A percentile compares a stretch with the other conserved stretches of the same genome.
phyloP scores from a whole-genome alignment of 768 basidiomycete genomes.

The Fomitopsis serialis region DNA sequence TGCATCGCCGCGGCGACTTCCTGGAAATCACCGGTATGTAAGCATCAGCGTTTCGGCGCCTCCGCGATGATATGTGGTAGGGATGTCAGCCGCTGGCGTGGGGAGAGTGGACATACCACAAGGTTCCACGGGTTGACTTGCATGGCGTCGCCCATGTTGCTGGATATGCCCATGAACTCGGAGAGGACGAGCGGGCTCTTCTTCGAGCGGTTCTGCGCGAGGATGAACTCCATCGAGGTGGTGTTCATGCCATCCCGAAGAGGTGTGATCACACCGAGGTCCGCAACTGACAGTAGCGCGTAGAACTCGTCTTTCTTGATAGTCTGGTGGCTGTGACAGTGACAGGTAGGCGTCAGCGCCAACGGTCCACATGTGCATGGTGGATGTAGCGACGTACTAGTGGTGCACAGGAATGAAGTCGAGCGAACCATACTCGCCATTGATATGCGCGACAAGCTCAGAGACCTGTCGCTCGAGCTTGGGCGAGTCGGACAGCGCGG shows the following conservation, averaged over 20 bases:
- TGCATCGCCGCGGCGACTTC: conserved; percentile 91
- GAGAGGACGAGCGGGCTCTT: conserved; percentile 85
- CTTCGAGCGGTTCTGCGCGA: conserved; percentile 84
- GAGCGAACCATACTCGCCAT: conserved; percentile 89
- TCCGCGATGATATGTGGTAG: background rate
- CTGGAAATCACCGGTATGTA: conserved; percentile 27
- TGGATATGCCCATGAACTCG: conserved; percentile 97
- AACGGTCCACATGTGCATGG: background rate
- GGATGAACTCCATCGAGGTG: conserved; percentile 95
- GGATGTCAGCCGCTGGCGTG: conserved; percentile 3
- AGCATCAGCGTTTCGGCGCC: too few species aligned
- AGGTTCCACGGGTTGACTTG: conserved; percentile 97
- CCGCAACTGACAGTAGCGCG: conserved; percentile 87
- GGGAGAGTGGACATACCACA: conserved; percentile 44
- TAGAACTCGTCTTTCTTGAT: conserved; percentile 99
- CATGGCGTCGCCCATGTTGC: conserved; percentile 84
- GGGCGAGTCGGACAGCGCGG: conserved; percentile 85
- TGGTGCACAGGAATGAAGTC: conserved; percentile 98
- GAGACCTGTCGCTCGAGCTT: conserved; percentile 92
- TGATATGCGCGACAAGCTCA: conserved; percentile 91
- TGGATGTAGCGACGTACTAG: conserved; percentile 55
- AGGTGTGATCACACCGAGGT: conserved; percentile 92
- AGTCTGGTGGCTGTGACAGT: conserved; percentile 73
- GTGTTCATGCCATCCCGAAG: conserved; percentile 99
- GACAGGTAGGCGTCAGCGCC: background rate